Evolutionary conservation across 164 flowering plant genomes (phyloP), one percentile per base, ranked within the genome.

Genomic region (grape (Vitis vinifera)): DNA sequence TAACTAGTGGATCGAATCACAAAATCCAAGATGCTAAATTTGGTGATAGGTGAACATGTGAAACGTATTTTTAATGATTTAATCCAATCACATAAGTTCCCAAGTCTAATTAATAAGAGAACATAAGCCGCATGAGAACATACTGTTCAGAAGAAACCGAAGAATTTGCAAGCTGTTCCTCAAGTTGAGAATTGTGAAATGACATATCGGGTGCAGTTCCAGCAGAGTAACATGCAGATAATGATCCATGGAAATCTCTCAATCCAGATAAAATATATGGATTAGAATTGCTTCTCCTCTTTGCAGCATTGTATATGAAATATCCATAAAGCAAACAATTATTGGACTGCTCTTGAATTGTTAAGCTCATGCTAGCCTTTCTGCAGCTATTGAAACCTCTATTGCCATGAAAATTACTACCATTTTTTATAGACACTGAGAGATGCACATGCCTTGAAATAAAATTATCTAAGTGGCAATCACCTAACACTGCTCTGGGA

Each of bases 361-460:
- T 78, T 78, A 83, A 73, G 63, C 81, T 81, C 90, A 82, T 76
- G 65, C 83, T 81, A 66, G 68, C 74, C 55, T 69, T 75, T 58
- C 73, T 63, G 67, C 76, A 73, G 31, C 71, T 60, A 1, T 68
- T 73, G 61, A 57, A 51, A 51, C 72, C 60, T 59, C 65, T 78
- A 50, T 47, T 71, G 10, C 52, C 7, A 51, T 29, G 53, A 31
- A 68, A 37, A 11, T 27, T 30, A 65, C 62, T 23, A 16, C 55
- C 48, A 64, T 59, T 57, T 17, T 66, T 71, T 53, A 62, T 10
- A 0, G 71, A 56, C 19, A 51, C 30, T 50, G 67, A 27, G 4
- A 55, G 71, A 19, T 71, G 61, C 37, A 17, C 63, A 62, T 29
- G 55, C 67, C 65, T 71, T 27, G 68, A 69, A 68, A 68, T 48